Conservation (phyloP, 306 rosid genomes). For the Castanea crenata region DNA sequence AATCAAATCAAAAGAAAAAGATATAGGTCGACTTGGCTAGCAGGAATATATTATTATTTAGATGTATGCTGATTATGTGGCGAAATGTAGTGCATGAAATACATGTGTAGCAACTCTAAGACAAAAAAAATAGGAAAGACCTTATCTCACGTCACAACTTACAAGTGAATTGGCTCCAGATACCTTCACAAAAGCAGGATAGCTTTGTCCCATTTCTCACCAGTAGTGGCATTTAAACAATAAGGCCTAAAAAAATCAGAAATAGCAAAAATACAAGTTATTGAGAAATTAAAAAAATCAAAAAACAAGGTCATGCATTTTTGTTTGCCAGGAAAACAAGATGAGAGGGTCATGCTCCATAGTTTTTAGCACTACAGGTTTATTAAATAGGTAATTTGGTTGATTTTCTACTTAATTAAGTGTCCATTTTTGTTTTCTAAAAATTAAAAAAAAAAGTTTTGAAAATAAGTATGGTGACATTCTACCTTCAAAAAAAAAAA, state of each 20-base stretch:
- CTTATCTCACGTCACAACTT: not conserved
- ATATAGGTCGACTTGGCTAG: not conserved
- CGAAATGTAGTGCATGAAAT: conserved; percentile 21
- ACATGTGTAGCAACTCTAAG: conserved; percentile 20
- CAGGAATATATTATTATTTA: not conserved
- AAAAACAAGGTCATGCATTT: not conserved
- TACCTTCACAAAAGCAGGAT: not conserved
- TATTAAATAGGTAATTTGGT: too few relatives aligned
- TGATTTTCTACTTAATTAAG: too few relatives aligned
- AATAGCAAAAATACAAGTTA: not conserved
- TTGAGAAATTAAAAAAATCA: not conserved
- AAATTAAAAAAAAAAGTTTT: too few relatives aligned
- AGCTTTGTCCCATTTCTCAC: not conserved
- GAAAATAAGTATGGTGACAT: too few relatives aligned
- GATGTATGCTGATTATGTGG: not conserved
- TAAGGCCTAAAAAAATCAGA: not conserved
- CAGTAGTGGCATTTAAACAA: not conserved
- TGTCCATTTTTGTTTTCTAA: too few relatives aligned
- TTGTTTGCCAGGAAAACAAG: too few relatives aligned
- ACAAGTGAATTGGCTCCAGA: not conserved
- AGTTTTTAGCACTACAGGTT: too few relatives aligned
- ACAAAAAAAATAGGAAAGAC: not conserved
- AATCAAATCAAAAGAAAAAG: not conserved
- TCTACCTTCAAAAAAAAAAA: too few relatives aligned
- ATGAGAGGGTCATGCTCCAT: too few relatives aligned